Base-by-base conservation (phyloP, 306 rosid species). In the Ziziphus jujuba region DNA sequence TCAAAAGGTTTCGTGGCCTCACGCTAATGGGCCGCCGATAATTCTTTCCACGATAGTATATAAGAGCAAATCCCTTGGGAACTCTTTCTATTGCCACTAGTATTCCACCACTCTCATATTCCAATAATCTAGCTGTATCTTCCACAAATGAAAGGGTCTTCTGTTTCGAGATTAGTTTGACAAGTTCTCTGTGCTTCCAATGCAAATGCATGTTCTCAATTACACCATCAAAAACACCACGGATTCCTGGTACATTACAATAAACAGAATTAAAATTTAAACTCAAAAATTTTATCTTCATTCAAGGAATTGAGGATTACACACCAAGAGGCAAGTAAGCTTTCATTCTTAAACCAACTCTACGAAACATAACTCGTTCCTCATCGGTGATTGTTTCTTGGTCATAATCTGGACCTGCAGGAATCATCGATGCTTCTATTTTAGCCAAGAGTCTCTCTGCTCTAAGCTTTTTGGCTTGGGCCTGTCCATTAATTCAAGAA, bases 181-280 rank as follows among this genome's bases (percentile, higher is more conserved):
- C 99, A 22, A 93, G 96, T 66, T 93, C 99, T 66, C 99, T 87
- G 72, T 93, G 88, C 73, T 73, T 90, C 99, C 99, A 93, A 68
- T 93, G 96, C 81, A 90, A 77, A 80, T 90, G 99, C 99, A 93
- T 93, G 78, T 90, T 93, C 87, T 93, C 90, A 22, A 93, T 77
- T 38, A 93, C 95, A 53, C 99, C 96, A 67, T 84, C 87, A 74
- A 90, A 90, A 61, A 87, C 90, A 62, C 96, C 96, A 43, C 88
- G 95, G 72, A 89, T 88, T 56, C 96, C 99, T 93, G 84, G 76
- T 63, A 60, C 63, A 84, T 71, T 49, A 67, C 54, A 67, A 61
- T 56, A 56, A 47, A 66, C 55, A 72, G 57, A 45, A 72, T 77
- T 8, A 77, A 71, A 66, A 67, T 50, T 47, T 44, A 22, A 73